These are phyloP conservation scores for Paramecium sonneborni DNA, from an alignment of 73 alveolate species.

Conservation along the genomic window DNA sequence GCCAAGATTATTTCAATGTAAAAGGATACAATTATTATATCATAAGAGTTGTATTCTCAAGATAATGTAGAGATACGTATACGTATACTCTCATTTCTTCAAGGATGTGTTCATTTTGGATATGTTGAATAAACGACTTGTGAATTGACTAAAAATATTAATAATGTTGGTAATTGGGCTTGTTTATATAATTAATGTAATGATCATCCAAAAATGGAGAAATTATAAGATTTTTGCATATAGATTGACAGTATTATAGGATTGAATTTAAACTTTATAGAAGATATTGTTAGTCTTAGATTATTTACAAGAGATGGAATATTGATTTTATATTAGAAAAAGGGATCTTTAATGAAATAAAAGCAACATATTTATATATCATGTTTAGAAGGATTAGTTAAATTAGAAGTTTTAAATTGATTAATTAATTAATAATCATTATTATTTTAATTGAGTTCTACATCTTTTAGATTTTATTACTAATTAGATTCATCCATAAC, in stretches of 20 bases:
- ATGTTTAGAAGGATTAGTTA: background rate
- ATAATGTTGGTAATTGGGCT: constrained; percentile 25
- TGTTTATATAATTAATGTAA: background rate
- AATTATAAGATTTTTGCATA: background rate
- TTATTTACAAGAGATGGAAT: constrained; percentile 11
- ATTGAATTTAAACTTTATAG: background rate
- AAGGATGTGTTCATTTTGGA: constrained; percentile 26
- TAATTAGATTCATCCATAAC: background rate
- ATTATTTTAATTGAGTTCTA: background rate
- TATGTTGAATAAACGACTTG: background rate
- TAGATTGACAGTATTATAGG: background rate
- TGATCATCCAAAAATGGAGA: background rate
- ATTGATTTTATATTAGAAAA: background rate
- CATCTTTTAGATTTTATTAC: background rate
- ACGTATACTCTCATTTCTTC: background rate
- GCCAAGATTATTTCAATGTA: constrained; percentile 10
- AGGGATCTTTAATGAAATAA: constrained; percentile 14
- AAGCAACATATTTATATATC: background rate
- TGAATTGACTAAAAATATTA: background rate
- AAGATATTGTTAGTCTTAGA: background rate
- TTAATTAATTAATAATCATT: background rate
- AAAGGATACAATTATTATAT: background rate
- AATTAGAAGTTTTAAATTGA: constrained; percentile 2
- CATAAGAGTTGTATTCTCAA: background rate
- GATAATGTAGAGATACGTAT: constrained; percentile 8